Base-by-base conservation (phyloP, 179 eudicot genomes). In the Carnegiea gigantea region DNA sequence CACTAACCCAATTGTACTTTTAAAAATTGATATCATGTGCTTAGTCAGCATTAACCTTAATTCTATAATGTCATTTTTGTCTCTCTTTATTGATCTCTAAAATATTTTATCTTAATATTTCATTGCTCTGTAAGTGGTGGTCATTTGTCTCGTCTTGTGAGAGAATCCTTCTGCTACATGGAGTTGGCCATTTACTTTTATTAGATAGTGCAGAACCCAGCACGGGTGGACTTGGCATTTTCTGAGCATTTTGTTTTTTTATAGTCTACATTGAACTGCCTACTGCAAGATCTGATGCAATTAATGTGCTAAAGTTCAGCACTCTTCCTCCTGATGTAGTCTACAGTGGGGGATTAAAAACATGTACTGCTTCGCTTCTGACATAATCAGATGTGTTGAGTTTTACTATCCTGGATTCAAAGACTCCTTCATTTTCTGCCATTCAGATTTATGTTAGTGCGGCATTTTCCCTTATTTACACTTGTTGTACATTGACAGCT, bases 1-100 rank as follows among this genome's bases (percentile, higher is more conserved):
- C 86, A 88, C 90, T 78, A 71, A 74, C 81, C 77, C 10, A 30
- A 44, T 44, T 9, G 20, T 46, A n/a, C 28, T 65, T 36, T 49
- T 38, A 53, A 68, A 65, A 24, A 14, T 43, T 26, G 46, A 53
- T 9, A 51, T 24, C 33, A 9, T 59, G 62, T 82, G 81, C 33
- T 73, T 26, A 59, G 26, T 70, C 43, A 53, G 65, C 26, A 28
- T 76, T 12, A 51, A 7, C 7, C 18, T 5, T 33, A 6, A 14
- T 51, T 23, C 21, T 24, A 13, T 24, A 14, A 18, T 17, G 65
- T 2, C 46, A 75, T n/a, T 24, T 28, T 76, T 76, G 65, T 36
- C 1, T 48, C 1, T 72, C 26, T 23, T 17, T 46, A 48, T 71
- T 28, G 59, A 74, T 24, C 60, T 73, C 14, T 8, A 48, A 48